phyloP scores from a whole-genome alignment of 495 filamentous ascomycete genomes.

The Mytilinidion resinicola region DNA sequence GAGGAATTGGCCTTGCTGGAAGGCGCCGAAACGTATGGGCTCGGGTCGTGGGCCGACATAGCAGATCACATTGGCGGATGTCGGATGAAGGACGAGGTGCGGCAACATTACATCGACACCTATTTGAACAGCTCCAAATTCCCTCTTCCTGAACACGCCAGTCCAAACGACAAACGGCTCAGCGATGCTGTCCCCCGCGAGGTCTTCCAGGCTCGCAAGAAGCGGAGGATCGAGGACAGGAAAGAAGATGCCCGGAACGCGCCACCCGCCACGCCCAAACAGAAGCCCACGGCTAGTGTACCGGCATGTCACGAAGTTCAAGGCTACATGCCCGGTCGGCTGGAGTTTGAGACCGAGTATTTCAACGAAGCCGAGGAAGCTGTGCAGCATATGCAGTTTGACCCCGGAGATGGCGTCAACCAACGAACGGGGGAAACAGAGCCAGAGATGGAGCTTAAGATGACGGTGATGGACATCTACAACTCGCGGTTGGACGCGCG shows the following conservation, averaged over 20 bases:
- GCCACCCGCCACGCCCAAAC: constrained; percentile 77
- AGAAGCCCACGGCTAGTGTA: constrained; percentile 89
- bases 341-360: constrained; percentile 97
- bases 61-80: constrained; percentile 97
- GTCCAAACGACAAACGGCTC: constrained; percentile 69
- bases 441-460: constrained; percentile 92
- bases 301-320: constrained; percentile 96
- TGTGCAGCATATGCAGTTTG: constrained; percentile 96
- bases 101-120: constrained; percentile 83
- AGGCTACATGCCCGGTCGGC: constrained; percentile 94
- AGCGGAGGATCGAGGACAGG: constrained; percentile 84
- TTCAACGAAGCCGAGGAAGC: constrained; percentile 97
- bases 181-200: constrained; percentile 77
- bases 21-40: constrained; percentile 93
- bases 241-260: constrained; percentile 83
- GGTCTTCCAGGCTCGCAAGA: constrained; percentile 90
- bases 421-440: constrained; percentile 74
- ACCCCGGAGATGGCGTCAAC: constrained; percentile 88
- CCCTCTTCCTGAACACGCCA: constrained; percentile 76
- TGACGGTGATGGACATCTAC: constrained; percentile 98
- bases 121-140: constrained; percentile 79
- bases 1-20: constrained; percentile 90
- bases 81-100: constrained; percentile 87
- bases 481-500: constrained; percentile 85
- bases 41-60: constrained; percentile 97